Evolutionary conservation across 495 filamentous ascomycete genomes (phyloP).

Genomic region (Penicillium herquei): DNA sequence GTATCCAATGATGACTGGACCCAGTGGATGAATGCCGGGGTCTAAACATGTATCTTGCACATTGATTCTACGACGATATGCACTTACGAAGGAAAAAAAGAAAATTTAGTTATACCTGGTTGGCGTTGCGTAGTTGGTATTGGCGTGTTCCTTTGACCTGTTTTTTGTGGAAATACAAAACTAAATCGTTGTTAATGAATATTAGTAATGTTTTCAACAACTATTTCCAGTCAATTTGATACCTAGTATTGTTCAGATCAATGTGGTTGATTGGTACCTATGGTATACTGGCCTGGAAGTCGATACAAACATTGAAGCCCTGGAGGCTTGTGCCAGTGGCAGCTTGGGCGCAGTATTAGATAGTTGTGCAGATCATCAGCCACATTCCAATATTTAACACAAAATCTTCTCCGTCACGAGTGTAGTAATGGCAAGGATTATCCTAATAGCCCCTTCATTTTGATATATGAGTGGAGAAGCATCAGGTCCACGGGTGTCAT

Average conservation of each 20-base stretch:
- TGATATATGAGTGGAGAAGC: too few relatives aligned
- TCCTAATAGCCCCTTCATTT: too few relatives aligned
- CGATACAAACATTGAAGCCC: background rate
- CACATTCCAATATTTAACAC: background rate
- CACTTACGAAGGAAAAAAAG: constrained; percentile 21
- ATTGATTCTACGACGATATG: constrained; percentile 22
- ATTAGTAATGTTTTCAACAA: background rate
- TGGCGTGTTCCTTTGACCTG: background rate
- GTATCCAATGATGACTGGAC: constrained; percentile 40
- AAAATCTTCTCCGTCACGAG: too few relatives aligned
- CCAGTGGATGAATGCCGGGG: constrained; percentile 40
- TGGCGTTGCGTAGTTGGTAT: constrained; percentile 16
- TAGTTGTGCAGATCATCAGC: background rate
- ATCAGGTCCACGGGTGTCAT: too few relatives aligned
- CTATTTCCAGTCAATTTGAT: too few relatives aligned
- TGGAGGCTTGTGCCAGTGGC: too few relatives aligned
- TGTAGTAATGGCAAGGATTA: too few relatives aligned
- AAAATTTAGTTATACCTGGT: constrained; percentile 25
- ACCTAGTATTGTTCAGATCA: too few relatives aligned
- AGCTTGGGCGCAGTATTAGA: too few relatives aligned
- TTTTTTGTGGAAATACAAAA: background rate
- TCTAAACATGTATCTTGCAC: constrained; percentile 2
- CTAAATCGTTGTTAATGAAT: background rate
- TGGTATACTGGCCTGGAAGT: constrained; percentile 5
- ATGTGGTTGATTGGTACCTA: background rate